These are phyloP conservation scores for Komagataella pseudopastoris DNA, from an alignment of 805 yeast genomes.

Conservation along the genomic window DNA sequence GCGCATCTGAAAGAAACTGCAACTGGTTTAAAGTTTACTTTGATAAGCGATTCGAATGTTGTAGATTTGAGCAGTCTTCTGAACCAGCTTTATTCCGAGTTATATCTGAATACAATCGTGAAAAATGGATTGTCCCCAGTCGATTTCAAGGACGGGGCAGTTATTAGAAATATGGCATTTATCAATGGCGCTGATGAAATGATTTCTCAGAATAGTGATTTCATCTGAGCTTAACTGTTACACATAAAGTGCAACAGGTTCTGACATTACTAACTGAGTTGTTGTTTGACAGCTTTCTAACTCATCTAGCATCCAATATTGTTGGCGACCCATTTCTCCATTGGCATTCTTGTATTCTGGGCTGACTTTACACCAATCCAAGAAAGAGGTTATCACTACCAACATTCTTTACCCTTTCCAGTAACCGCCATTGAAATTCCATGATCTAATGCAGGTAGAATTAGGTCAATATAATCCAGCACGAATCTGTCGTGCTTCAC, in stretches of 20 bases:
- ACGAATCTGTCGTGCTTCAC: background rate
- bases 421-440: background rate
- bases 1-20: slow-evolving; percentile 74
- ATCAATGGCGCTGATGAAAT: slow-evolving; percentile 39
- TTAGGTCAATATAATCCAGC: background rate
- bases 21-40: slow-evolving; percentile 62
- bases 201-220: background rate
- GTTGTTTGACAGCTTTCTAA: no score
- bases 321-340: no score
- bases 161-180: slow-evolving; percentile 44
- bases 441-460: background rate
- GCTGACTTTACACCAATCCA: no score
- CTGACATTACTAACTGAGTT: background rate
- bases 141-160: slow-evolving; percentile 38
- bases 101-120: slow-evolving; percentile 48
- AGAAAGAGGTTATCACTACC: no score
- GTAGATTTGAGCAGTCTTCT: slow-evolving; percentile 43
- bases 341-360: no score
- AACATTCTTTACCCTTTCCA: no score
- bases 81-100: slow-evolving; percentile 42
- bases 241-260: background rate
- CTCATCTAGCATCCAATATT: no score
- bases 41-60: slow-evolving; percentile 52
- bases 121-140: slow-evolving; percentile 34
- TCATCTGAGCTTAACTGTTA: background rate